Base-by-base conservation (phyloP, 306 rosid genomes). In the Rubus idaeus region DNA sequence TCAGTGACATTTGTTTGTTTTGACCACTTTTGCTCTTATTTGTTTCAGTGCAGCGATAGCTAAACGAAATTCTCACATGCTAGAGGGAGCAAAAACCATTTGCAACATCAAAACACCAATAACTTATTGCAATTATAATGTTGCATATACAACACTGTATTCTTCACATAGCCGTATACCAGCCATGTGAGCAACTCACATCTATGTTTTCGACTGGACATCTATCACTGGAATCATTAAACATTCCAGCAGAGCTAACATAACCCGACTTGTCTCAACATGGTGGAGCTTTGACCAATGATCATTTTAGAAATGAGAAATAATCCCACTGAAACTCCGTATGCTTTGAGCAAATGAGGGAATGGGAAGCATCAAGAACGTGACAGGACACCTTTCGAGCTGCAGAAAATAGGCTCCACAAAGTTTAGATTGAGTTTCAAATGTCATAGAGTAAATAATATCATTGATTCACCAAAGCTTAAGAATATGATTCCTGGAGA, bases 321-420 rank as follows among this genome's bases (percentile, higher is more conserved):
- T 37, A 42, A 63, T 5, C 73, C 11, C 44, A 49, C 70, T 30
- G 70, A 23, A 51, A 71, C 46, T 49, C 71, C 57, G 51, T 42
- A 3, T n/a, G 64, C 74, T 77, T 74, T 20, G 50, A 74, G 46
- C 74, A 39, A 70, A 35, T 50, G 77, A 55, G 46, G 70, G 23
- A 20, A 44, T 52, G 30, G 18, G 62, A 40, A 71, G 60, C 20
- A 46, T 88, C 83, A 95, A 49, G 89, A 79, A 12, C 97, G 94
- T 4, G 97, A 89, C 23, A 95, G 85, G 70, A 95, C 94, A 44
- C 97, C 99, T 86, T 95, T 95, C 12, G 99, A 92, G 83, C 97
- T 95, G 92, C 91, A 85, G 39, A 77, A 17, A 44, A 74, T 45
- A 46, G 47, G 37, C 56, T 45, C 75, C 64, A 63, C 69, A 57